Conservation (phyloP, 2,329 filamentous ascomycete species). For the Aphanoascus verrucosus region DNA sequence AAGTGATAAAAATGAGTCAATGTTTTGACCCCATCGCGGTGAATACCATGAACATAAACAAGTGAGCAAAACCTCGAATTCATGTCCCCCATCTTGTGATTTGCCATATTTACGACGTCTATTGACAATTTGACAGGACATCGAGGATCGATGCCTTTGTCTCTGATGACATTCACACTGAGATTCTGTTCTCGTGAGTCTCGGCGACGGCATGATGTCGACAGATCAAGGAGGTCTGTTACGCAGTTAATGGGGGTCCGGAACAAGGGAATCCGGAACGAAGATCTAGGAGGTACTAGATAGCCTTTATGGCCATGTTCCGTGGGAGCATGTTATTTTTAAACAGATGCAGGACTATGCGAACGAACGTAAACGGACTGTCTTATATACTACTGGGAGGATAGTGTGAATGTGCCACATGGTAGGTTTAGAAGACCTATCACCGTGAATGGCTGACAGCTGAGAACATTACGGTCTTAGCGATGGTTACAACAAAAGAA, state of each 20-base stretch:
- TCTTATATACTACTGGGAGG: neutral
- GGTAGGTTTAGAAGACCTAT: neutral
- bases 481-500: neutral
- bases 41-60: constrained; percentile 1
- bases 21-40: neutral
- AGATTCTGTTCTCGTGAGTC: neutral
- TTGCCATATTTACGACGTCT: neutral
- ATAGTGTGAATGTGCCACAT: neutral
- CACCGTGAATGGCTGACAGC: neutral
- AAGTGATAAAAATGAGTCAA: neutral
- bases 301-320: too few species aligned
- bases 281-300: too few species aligned
- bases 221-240: too few species aligned
- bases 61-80: neutral
- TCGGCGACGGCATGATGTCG: too few species aligned
- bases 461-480: constrained; percentile 1
- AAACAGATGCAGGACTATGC: too few species aligned
- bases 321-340: too few species aligned
- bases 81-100: neutral
- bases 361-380: neutral
- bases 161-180: neutral
- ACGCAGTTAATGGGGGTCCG: too few species aligned
- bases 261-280: too few species aligned
- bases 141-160: neutral
- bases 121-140: neutral